phyloP scores from a whole-genome alignment of 176 grass and related monocot species.

The Dactylis glomerata region DNA sequence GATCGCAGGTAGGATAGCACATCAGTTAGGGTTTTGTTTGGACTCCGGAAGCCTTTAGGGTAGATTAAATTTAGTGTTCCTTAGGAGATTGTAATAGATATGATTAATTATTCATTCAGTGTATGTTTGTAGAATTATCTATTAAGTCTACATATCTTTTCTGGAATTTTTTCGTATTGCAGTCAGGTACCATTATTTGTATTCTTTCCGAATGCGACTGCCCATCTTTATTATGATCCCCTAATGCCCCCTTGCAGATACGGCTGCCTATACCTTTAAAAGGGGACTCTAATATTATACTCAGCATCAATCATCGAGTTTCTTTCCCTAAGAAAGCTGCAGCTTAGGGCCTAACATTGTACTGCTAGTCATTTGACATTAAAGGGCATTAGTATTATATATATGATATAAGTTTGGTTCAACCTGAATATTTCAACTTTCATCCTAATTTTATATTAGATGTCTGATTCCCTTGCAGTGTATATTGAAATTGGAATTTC shows the following conservation, averaged over 20 bases:
- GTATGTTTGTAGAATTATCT: not conserved
- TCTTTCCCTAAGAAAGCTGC: not conserved
- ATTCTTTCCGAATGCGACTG: not conserved
- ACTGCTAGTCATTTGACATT: not conserved
- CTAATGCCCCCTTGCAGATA: not conserved
- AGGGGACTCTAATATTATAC: not conserved
- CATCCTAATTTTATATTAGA: not conserved
- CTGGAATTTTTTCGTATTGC: not conserved
- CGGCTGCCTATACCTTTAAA: not conserved
- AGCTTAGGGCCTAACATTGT: not conserved
- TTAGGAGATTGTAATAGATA: not conserved
- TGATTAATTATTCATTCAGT: not conserved
- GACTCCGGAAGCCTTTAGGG: not conserved
- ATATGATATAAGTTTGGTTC: not conserved
- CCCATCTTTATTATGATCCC: not conserved
- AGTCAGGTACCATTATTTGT: not conserved
- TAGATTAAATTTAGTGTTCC: not conserved
- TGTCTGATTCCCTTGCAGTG: not conserved
- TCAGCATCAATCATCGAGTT: not conserved
- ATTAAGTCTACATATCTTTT: not conserved
- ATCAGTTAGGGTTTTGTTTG: not conserved
- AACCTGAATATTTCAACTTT: not conserved
- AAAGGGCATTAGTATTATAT: not conserved
- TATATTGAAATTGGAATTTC: not conserved
- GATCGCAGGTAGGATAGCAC: not conserved